Conservation (phyloP, 2,329 filamentous ascomycete species). For the Aureobasidium sp. region DNA sequence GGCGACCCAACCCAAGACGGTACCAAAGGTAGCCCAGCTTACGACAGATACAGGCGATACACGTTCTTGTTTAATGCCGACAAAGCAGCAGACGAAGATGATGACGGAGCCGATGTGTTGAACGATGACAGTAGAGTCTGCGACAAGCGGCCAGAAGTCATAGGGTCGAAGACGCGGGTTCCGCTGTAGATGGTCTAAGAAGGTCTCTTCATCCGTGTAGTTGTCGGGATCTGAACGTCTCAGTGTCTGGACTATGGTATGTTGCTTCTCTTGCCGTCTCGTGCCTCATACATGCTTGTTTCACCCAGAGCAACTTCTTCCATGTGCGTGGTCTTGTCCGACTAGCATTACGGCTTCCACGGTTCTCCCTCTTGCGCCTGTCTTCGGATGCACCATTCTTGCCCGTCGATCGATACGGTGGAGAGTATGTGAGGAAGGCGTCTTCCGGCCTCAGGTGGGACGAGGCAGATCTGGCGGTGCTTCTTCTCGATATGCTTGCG, state of each 20-base stretch:
- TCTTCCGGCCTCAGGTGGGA: constrained; percentile 71
- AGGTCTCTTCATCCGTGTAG: constrained; percentile 94
- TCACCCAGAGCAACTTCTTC: constrained; percentile 98
- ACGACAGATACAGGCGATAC: constrained; percentile 88
- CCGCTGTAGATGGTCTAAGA: constrained; percentile 88
- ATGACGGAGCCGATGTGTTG: constrained; percentile 93
- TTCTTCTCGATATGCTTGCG: constrained; percentile 1
- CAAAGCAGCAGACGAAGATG: constrained; percentile 90
- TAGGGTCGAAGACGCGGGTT: constrained; percentile 92
- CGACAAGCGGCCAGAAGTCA: constrained; percentile 94
- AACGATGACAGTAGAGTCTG: constrained; percentile 91
- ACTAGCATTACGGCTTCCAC: constrained; percentile 54
- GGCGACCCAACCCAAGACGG: constrained; percentile 77
- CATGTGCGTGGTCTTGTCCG: constrained; percentile 62
- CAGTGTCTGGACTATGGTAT: neutral
- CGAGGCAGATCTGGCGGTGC: neutral
- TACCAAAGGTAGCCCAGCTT: constrained; percentile 72
- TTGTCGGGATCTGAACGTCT: constrained; percentile 74
- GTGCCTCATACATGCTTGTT: constrained; percentile 67
- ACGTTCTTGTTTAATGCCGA: constrained; percentile 77
- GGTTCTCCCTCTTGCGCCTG: constrained; percentile 42
- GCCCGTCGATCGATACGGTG: constrained; percentile 37
- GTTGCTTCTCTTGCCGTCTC: neutral
- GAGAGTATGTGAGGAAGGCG: constrained; percentile 60
- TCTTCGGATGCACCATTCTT: constrained; percentile 20